phyloP scores from a whole-genome alignment of 768 basidiomycete species.

The Boletus fagicola region DNA sequence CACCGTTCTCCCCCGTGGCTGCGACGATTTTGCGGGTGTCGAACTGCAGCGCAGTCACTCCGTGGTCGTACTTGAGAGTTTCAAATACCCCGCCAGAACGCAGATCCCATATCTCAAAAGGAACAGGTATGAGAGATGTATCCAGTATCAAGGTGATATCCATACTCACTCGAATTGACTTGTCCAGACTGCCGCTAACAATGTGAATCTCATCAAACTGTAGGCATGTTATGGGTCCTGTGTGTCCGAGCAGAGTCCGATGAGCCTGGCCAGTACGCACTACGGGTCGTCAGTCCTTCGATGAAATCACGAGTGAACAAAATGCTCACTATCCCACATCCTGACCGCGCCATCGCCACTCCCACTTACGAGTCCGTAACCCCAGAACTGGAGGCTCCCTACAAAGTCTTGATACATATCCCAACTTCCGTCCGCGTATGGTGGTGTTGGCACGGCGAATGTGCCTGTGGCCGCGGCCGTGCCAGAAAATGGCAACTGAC shows the following conservation, averaged over 20 bases:
- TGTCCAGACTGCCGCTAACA: slow-evolving; percentile 90
- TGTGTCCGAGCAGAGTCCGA: slow-evolving; percentile 89
- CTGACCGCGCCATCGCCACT: slow-evolving; percentile 96
- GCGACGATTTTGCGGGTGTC: slow-evolving; percentile 92
- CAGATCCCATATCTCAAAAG: slow-evolving; percentile 88
- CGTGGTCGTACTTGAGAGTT: slow-evolving; percentile 86
- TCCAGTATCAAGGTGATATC: not conserved
- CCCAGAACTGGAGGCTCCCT: slow-evolving; percentile 98
- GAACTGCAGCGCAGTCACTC: slow-evolving; percentile 89
- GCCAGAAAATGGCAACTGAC: slow-evolving; percentile 48
- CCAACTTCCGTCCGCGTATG: slow-evolving; percentile 86
- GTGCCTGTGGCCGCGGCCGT: slow-evolving; percentile 54
- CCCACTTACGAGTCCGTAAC: slow-evolving; percentile 94
- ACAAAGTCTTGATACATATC: slow-evolving; percentile 98
- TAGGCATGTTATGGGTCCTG: slow-evolving; percentile 87
- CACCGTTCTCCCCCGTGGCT: slow-evolving; percentile 88
- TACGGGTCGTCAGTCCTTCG: slow-evolving; percentile 30
- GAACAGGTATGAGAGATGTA: not conserved
- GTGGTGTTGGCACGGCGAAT: slow-evolving; percentile 83
- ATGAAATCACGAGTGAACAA: not conserved
- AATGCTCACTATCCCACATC: slow-evolving; percentile 96
- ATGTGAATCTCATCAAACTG: slow-evolving; percentile 97
- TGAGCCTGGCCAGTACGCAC: slow-evolving; percentile 99
- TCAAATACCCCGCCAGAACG: slow-evolving; percentile 86
- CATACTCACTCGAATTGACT: slow-evolving; percentile 74